Evolutionary conservation across 192 early-diverging fungal genomes (phyloP).

Genomic region (Coemansia sp.): DNA sequence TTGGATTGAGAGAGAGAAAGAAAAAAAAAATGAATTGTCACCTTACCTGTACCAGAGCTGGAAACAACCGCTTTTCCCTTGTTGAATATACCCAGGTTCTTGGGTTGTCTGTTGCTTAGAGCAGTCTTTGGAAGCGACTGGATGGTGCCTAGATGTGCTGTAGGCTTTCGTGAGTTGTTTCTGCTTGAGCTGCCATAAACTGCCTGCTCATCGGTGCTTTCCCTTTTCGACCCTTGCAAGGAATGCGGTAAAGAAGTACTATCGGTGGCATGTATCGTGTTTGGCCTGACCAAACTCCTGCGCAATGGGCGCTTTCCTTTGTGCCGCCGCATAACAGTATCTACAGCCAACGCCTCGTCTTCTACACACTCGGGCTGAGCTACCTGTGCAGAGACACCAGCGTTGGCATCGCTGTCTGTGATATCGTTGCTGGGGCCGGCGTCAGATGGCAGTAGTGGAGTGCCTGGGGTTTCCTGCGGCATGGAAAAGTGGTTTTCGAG

Average conservation of each 20-base stretch:
- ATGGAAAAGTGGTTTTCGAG: conserved; percentile 32
- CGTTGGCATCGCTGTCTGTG: not conserved
- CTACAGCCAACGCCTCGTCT: not conserved
- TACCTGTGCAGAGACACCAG: not conserved
- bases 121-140: conserved; percentile 14
- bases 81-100: conserved; percentile 46
- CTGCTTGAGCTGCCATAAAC: not conserved
- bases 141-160: conserved; percentile 17
- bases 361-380: not conserved
- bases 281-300: conserved; percentile 23
- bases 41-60: conserved; percentile 21
- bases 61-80: conserved; percentile 51
- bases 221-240: not conserved
- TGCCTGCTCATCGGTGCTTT: not conserved
- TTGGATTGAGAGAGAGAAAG: not conserved
- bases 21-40: too few species aligned
- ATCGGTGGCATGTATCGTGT: not conserved
- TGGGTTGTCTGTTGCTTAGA: conserved; percentile 1
- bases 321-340: not conserved
- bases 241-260: not conserved
- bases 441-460: conserved; percentile 9
- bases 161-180: not conserved
- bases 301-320: conserved; percentile 26
- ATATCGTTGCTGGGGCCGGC: conserved; percentile 1
- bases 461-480: conserved; percentile 29